A percentile compares a stretch with the other conserved stretches of the same genome.
These are phyloP conservation scores for Quercus lobata DNA, from an alignment of 331 rosid genomes.

Conservation along the genomic window DNA sequence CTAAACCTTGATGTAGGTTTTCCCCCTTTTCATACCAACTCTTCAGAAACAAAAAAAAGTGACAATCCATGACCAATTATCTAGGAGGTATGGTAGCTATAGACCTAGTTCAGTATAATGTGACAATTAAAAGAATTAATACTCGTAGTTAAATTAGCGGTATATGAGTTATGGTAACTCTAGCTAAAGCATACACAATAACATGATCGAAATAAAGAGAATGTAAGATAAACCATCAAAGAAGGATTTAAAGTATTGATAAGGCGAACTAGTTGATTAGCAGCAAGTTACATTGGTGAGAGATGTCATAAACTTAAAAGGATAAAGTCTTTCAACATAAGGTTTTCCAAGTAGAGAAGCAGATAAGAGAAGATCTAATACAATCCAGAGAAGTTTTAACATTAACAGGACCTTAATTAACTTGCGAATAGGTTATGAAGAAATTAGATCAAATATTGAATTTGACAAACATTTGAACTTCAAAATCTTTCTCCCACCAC, in stretches of 20 bases:
- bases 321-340: neutral
- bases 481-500: neutral
- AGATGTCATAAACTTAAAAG: neutral
- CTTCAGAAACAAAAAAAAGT: neutral
- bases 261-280: neutral
- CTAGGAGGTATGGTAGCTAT: neutral
- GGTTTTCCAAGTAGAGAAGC: neutral
- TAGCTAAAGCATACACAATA: neutral
- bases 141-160: too few relatives aligned
- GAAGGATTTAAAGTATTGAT: neutral
- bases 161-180: neutral
- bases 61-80: neutral
- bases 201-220: neutral
- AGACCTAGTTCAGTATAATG: too few relatives aligned
- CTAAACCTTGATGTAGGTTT: neutral
- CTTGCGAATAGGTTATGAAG: neutral
- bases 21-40: neutral
- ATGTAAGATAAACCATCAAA: neutral
- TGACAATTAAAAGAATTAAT: too few relatives aligned
- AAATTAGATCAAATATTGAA: neutral
- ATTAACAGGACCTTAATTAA: neutral
- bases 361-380: neutral
- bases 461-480: neutral
- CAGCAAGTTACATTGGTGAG: neutral
- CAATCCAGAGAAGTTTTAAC: neutral